Evolutionary conservation across 495 filamentous ascomycete species (phyloP).

Genomic region (Astrothelium macrocarpum): DNA sequence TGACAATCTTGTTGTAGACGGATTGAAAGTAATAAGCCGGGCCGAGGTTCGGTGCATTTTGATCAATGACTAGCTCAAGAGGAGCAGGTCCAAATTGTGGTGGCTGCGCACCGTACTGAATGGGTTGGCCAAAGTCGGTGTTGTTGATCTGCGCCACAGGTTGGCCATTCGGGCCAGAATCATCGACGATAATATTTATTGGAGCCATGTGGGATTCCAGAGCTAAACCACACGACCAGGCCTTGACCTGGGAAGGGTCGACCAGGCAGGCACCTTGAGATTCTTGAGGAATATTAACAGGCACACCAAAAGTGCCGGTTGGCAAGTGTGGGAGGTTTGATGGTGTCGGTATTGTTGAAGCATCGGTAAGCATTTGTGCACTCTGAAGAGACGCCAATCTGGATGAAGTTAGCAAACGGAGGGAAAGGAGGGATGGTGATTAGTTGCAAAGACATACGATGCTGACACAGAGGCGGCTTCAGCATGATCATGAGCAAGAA

Average conservation of each 20-base stretch:
- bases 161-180: slow-evolving; percentile 34
- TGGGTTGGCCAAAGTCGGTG: background rate
- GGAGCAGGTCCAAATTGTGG: slow-evolving; percentile 40
- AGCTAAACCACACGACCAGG: slow-evolving; percentile 58
- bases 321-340: slow-evolving; percentile 39
- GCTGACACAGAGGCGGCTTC: background rate
- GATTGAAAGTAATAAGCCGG: slow-evolving; percentile 67
- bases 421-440: background rate
- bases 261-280: slow-evolving; percentile 58
- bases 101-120: slow-evolving; percentile 61
- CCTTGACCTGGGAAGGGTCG: slow-evolving; percentile 45
- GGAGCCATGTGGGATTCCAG: background rate
- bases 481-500: slow-evolving; percentile 17
- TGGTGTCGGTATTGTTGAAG: slow-evolving; percentile 51
- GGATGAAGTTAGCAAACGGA: background rate
- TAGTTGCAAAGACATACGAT: background rate
- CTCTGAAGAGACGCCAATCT: slow-evolving; percentile 34
- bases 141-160: background rate
- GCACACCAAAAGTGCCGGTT: slow-evolving; percentile 54
- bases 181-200: slow-evolving; percentile 26
- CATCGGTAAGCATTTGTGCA: slow-evolving; percentile 53
- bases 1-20: slow-evolving; percentile 58
- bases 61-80: slow-evolving; percentile 57
- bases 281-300: slow-evolving; percentile 45
- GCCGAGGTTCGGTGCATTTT: slow-evolving; percentile 49